Evolutionary conservation across 139 green algal genomes (phyloP), one percentile per base, ranked within the genome.

Genomic region (Closterium sp.): DNA sequence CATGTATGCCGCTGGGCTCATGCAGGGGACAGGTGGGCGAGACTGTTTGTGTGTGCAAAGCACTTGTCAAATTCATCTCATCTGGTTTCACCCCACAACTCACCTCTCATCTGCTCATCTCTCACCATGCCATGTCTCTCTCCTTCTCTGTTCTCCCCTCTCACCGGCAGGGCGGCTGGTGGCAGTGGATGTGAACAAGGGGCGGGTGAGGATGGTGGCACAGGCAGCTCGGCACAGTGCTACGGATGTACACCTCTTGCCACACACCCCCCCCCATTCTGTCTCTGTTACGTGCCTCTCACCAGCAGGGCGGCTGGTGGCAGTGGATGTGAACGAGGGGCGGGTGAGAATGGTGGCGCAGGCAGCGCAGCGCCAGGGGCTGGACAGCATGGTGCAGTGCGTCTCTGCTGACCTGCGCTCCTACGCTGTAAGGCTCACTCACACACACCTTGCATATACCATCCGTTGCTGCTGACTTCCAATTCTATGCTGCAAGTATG

Each of bases 1-100:
- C 13, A 92, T 98, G 32, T 97, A 97, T 87, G 94, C 96, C n/a
- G 97, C 97, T 0, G 91, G 95, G 1, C 86, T 95, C 38, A 97
- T 99, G 96, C 24, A 89, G 4, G 85, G 89, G 9, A 87, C 29
- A 2, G 50, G 50, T 73, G 50, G 50, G 50, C n/a, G n/a, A n/a
- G n/a, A n/a, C n/a, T n/a, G n/a, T n/a, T n/a, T n/a, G n/a, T n/a
- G n/a, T n/a, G n/a, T n/a, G n/a, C n/a, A n/a, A n/a, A n/a, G n/a
- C n/a, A n/a, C n/a, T n/a, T n/a, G n/a, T 42, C 9, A 6, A 42
- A 4, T 42, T 42, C 34, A 42, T 42, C 34, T 13, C 38, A 50
- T 50, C 38, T 0, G 7, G 13, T 50, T 9, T 50, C 38, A 50
- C 13, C 38, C 9, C 34, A 42, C 34, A 4, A 42, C 34, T 4